Evolutionary conservation across 176 grass and related monocot species (phyloP), one percentile per base, ranked within the genome.

Genomic region (Phoenix dactylifera): DNA sequence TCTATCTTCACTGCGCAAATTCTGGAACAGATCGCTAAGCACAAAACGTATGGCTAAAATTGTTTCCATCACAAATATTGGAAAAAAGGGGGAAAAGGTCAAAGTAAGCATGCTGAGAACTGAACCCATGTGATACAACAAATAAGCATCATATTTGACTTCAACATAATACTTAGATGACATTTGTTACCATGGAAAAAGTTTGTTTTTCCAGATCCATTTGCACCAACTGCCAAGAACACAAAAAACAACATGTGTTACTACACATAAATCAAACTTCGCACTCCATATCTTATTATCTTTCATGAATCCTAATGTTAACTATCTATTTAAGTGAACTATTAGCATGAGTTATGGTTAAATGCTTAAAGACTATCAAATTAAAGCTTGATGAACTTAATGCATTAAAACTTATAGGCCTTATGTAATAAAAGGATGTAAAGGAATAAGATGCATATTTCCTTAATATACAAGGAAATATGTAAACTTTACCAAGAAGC

Each of bases 191-290:
- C 93, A 74, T 97, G 93, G 77, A 97, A 97, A 62, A 97, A 97
- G 72, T 97, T 97, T 63, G 93, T 90, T 70, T 97, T 97, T 59
- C 93, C 93, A 22, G 93, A 97, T 65, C 93, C 93, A 88, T 97
- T 97, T 61, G 93, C 87, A n/a, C 93, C 93, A 75, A 97, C 93
- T 97, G 93, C 26, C 6, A 77, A 49, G 67, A 66, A 58, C 54
- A 73, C 20, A 58, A 10, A 65, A 72, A 79, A 54, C 28, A 2
- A 51, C 35, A 44, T 14, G 10, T 44, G 35, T 44, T 44, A 44
- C 10, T 44, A 14, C 35, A 14, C 7, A 44, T 12, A 39, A 39
- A 44, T 30, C 5, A 30, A 30, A 30, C 28, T 30, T 30, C 28
- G 5, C 28, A 44, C 7, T 1, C 0, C 35, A 44, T 9, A 44